These are phyloP conservation scores for Cephaloascus fragrans DNA, from an alignment of 805 yeast species.

Conservation along the genomic window DNA sequence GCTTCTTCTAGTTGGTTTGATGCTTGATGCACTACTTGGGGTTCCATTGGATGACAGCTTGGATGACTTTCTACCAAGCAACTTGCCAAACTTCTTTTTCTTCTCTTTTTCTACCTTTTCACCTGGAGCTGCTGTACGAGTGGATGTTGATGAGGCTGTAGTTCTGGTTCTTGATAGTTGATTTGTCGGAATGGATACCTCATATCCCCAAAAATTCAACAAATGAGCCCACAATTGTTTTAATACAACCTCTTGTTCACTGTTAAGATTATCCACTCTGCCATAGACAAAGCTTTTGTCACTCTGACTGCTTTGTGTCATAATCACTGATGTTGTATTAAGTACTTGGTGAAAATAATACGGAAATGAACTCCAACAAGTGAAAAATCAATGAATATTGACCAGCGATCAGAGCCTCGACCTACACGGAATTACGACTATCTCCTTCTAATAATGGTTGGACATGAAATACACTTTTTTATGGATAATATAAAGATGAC, in stretches of 20 bases:
- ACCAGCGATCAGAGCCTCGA: too few relatives aligned
- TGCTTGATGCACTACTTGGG: conserved; percentile 13
- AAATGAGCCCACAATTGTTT: conserved; percentile 67
- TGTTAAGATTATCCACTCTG: conserved; percentile 32
- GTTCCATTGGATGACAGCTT: conserved; percentile 5
- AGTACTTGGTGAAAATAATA: too few relatives aligned
- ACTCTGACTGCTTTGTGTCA: too few relatives aligned
- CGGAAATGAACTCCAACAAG: too few relatives aligned
- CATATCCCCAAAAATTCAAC: conserved; percentile 49
- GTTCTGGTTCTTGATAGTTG: conserved; percentile 26
- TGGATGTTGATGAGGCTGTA: conserved; percentile 6
- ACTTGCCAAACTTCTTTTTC: background rate
- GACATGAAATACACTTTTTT: too few relatives aligned
- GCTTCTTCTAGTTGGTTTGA: conserved; percentile 6
- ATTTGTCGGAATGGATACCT: conserved; percentile 15
- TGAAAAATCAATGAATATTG: too few relatives aligned
- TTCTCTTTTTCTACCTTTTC: background rate
- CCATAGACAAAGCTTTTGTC: too few relatives aligned
- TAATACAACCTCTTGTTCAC: conserved; percentile 51
- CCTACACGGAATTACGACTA: too few relatives aligned
- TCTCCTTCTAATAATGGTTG: too few relatives aligned
- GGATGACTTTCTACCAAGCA: background rate
- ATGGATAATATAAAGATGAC: too few relatives aligned
- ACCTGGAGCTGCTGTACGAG: too few relatives aligned
- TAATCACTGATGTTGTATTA: too few relatives aligned